phyloP scores from a whole-genome alignment of 192 early-diverging fungal species.

The Umbelopsis sp. region DNA sequence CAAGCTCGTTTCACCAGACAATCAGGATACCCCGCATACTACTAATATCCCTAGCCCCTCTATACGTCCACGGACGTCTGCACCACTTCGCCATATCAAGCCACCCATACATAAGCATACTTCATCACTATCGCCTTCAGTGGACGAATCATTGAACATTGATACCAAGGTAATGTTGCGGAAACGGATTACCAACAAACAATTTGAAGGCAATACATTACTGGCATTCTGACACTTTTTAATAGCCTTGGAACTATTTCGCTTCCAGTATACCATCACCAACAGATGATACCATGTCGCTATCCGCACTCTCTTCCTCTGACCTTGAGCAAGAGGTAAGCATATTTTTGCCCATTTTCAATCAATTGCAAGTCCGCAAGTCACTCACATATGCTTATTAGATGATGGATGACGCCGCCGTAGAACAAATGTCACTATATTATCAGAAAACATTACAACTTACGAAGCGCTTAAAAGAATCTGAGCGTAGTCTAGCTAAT shows the following conservation, averaged over 20 bases:
- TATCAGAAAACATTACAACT: constrained; percentile 42
- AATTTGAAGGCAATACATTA: too few species aligned
- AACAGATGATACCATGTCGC: constrained; percentile 3
- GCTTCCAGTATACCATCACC: neutral
- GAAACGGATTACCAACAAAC: too few species aligned
- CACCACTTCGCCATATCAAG: constrained; percentile 17
- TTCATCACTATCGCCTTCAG: neutral
- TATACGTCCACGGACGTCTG: constrained; percentile 19
- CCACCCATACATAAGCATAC: neutral
- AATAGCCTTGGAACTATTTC: neutral
- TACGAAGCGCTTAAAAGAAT: constrained; percentile 46
- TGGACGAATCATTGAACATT: neutral
- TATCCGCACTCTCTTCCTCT: constrained; percentile 7
- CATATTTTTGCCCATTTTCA: neutral
- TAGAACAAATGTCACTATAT: constrained; percentile 30
- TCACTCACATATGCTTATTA: neutral
- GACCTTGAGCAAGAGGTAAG: constrained; percentile 21
- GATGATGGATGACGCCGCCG: constrained; percentile 28
- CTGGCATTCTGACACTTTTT: neutral
- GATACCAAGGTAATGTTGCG: constrained; percentile 1
- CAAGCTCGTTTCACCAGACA: constrained; percentile 26
- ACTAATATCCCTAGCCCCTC: constrained; percentile 21
- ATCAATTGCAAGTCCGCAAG: too few species aligned
- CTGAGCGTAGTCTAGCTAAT: constrained; percentile 43
- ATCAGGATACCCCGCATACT: constrained; percentile 12